Evolutionary conservation across 2,329 filamentous ascomycete species (phyloP), one percentile per base, ranked within the genome.

Genomic region (Exophiala sideris): DNA sequence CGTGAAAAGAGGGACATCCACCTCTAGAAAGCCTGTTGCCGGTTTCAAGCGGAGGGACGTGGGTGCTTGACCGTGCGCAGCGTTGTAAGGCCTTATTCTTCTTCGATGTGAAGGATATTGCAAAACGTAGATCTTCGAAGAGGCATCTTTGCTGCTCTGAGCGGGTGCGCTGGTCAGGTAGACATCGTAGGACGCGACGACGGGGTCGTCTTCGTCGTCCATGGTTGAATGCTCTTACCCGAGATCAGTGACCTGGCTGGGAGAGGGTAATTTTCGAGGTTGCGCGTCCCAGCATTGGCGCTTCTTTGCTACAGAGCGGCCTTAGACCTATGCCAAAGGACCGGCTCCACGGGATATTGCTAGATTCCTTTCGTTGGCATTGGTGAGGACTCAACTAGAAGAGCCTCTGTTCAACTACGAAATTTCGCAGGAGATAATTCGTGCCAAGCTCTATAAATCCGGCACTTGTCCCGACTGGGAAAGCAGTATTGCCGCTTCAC

Each of bases 1-100:
- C 58, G 84, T 85, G 75, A 85, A 84, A 64, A 96, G 78, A 3
- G 90, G 89, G n/a, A 96, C 81, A 69, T 99, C 94, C 48, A 97
- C 79, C 73, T 99, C 94, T 52, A 96, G 78, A 74, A 96, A 88
- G 52, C 91, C 91, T 0, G 88, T 83, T 52, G 80, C 75, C 11
- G 86, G 81, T 75, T 97, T 99, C 69, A 96, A 76, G 62, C 92
- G 89, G 65, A 97, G 77, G 64, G 87, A 84, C 12, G 82, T 76
- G 9, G 92, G 88, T 51, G 79, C 77, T 29, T 80, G 77, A 12
- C 75, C 73, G 48, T 75, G 72, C 10, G 72, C 67, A 18, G 82
- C 78, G 50, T 81, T 81, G 71, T 88, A 87, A 5, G 82, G 78
- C 59, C 86, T 80, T 38, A 81, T 77, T 54, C 83, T 77, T 36